These are phyloP conservation scores for Selenicereus undatus DNA, from an alignment of 148 eudicot species.

Conservation along the genomic window DNA sequence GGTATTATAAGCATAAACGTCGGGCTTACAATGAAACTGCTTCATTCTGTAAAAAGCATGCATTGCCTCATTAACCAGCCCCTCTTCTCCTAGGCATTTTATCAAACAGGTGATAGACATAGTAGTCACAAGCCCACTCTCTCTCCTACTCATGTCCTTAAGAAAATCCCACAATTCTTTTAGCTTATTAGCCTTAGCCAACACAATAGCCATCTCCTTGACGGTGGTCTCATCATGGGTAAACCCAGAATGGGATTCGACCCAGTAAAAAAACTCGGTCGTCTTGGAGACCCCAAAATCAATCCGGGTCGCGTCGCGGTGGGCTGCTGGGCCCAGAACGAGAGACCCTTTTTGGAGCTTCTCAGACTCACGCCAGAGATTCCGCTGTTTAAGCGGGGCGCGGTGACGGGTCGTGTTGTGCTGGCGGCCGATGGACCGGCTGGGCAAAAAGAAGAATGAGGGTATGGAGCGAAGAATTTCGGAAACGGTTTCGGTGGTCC, in stretches of 20 bases:
- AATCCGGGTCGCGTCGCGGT: conserved; percentile 49
- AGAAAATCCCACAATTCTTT: conserved; percentile 59
- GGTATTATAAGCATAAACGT: conserved; percentile 73
- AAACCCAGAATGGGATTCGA: conserved; percentile 54
- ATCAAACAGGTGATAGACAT: conserved; percentile 72
- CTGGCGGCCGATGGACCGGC: conserved; percentile 70
- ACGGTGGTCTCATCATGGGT: conserved; percentile 61
- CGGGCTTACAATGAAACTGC: conserved; percentile 74
- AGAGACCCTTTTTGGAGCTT: conserved; percentile 41
- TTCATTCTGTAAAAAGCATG: conserved; percentile 70
- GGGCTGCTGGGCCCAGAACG: conserved; percentile 66
- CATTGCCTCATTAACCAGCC: conserved; percentile 65
- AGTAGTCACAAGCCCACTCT: conserved; percentile 48
- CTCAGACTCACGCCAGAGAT: conserved; percentile 38
- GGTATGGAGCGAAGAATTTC: conserved; percentile 62
- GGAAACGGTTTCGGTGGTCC: conserved; percentile 43
- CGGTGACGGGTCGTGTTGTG: conserved; percentile 48
- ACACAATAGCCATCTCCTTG: conserved; percentile 67
- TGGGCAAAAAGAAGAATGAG: conserved; percentile 52
- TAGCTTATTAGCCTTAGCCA: conserved; percentile 60
- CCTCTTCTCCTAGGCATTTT: conserved; percentile 77
- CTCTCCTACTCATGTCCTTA: conserved; percentile 50
- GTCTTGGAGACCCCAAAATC: conserved; percentile 54
- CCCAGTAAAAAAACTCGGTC: conserved; percentile 61
- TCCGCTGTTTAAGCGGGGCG: conserved; percentile 61